Evolutionary conservation across 768 basidiomycete genomes (phyloP).

Genomic region (Hortiboletus flavorubellus): DNA sequence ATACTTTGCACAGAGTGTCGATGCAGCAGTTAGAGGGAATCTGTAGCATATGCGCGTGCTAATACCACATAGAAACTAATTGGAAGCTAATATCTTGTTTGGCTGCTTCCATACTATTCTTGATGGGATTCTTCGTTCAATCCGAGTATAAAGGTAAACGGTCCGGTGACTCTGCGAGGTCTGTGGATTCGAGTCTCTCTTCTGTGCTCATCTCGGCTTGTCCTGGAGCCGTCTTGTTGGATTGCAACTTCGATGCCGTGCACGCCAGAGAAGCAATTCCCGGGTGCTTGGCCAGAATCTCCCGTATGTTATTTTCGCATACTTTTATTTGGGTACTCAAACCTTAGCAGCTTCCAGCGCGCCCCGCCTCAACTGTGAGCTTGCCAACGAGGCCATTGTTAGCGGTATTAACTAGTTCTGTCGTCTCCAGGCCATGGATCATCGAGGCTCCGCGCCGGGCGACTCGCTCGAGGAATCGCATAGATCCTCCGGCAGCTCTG

Average conservation of each 20-base stretch:
- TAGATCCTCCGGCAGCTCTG: slow-evolving; percentile 4
- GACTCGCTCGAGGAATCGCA: slow-evolving; percentile 15
- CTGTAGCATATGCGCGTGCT: slow-evolving; percentile 42
- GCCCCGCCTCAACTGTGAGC: background rate
- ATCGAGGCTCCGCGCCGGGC: background rate
- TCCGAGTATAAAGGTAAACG: slow-evolving; percentile 17
- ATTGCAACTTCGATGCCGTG: slow-evolving; percentile 23
- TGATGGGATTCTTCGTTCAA: slow-evolving; percentile 14
- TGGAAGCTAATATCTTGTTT: slow-evolving; percentile 21
- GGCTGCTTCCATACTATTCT: slow-evolving; percentile 23
- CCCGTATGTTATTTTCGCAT: slow-evolving; percentile 13
- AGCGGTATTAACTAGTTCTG: background rate
- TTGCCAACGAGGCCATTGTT: background rate
- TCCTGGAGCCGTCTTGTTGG: background rate
- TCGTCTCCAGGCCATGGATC: slow-evolving; percentile 17
- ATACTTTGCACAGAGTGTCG: slow-evolving; percentile 86
- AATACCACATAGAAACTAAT: slow-evolving; percentile 26
- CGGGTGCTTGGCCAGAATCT: slow-evolving; percentile 25
- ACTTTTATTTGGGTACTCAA: background rate
- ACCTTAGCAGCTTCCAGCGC: background rate
- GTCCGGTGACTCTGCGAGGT: slow-evolving; percentile 9
- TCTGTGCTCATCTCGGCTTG: background rate
- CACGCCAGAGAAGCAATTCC: slow-evolving; percentile 16
- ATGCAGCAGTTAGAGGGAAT: slow-evolving; percentile 75
- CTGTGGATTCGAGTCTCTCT: slow-evolving; percentile 4